Conservation (phyloP, 345 rosid genomes). For the Nasturtium officinale region DNA sequence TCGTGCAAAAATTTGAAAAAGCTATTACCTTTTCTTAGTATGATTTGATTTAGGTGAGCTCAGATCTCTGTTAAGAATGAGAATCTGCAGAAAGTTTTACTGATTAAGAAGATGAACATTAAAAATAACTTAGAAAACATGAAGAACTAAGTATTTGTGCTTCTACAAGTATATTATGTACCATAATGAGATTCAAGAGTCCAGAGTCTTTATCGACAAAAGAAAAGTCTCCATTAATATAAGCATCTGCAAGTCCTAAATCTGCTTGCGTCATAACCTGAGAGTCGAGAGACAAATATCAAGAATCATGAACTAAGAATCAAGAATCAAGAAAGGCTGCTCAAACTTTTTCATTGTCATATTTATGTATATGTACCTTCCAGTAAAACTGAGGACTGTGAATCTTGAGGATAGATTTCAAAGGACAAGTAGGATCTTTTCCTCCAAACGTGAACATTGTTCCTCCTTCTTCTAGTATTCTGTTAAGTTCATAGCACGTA, state of each 20-base stretch:
- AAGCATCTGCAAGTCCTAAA: slow-evolving; percentile 90
- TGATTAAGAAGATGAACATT: not conserved
- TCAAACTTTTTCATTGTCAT: not conserved
- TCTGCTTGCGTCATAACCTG: slow-evolving; percentile 94
- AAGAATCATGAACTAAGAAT: not conserved
- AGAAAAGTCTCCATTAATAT: slow-evolving; percentile 77
- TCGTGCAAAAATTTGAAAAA: not conserved
- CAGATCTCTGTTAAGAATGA: slow-evolving; percentile 70
- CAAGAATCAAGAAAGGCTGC: not conserved
- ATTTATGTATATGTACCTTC: slow-evolving; percentile 58
- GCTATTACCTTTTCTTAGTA: slow-evolving; percentile 61
- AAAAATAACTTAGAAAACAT: not conserved
- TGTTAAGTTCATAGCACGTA: slow-evolving; percentile 28
- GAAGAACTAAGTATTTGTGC: not conserved
- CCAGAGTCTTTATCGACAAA: slow-evolving; percentile 77
- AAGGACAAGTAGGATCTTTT: slow-evolving; percentile 46
- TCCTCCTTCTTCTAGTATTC: slow-evolving; percentile 90
- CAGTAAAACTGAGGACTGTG: slow-evolving; percentile 88
- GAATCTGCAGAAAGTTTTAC: slow-evolving; percentile 50
- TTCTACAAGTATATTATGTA: slow-evolving; percentile 39
- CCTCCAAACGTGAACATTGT: slow-evolving; percentile 76
- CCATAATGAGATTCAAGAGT: slow-evolving; percentile 74
- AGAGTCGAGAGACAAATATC: not conserved
- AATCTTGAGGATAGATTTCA: slow-evolving; percentile 59
- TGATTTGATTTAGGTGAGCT: slow-evolving; percentile 48